These are phyloP conservation scores for Solanum hybrid DNA, from an alignment of 305 asterid genomes.

Conservation along the genomic window DNA sequence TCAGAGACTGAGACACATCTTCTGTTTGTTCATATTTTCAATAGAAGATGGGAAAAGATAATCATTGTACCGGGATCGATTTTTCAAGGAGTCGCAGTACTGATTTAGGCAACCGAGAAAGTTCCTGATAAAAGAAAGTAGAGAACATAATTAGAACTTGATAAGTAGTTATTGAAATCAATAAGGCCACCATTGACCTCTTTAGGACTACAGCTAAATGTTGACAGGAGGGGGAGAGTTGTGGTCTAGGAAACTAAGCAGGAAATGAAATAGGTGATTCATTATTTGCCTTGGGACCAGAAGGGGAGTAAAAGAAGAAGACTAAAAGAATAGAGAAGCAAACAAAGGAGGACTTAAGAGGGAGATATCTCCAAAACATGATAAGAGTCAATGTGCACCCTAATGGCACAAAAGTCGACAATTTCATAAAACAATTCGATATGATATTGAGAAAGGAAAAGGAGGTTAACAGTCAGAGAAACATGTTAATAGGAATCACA, in stretches of 20 bases:
- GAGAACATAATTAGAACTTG: neutral
- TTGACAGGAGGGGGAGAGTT: neutral
- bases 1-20: neutral
- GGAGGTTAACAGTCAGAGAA: neutral
- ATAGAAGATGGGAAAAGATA: conserved; percentile 2
- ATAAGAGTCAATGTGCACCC: neutral
- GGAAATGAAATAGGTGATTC: neutral
- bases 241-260: neutral
- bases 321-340: neutral
- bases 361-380: neutral
- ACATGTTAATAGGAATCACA: conserved; percentile 21
- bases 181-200: neutral
- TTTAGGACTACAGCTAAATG: neutral
- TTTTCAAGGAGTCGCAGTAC: conserved; percentile 78
- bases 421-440: neutral
- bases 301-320: neutral
- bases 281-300: neutral
- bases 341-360: neutral
- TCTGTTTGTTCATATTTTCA: neutral
- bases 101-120: conserved; percentile 77
- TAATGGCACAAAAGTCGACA: neutral
- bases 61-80: conserved; percentile 63
- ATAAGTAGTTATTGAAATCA: neutral
- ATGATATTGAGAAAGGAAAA: neutral
- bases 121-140: conserved; percentile 46